These are phyloP conservation scores for Vaccinium vitisidaea DNA, from an alignment of 148 eudicot species.

Conservation along the genomic window DNA sequence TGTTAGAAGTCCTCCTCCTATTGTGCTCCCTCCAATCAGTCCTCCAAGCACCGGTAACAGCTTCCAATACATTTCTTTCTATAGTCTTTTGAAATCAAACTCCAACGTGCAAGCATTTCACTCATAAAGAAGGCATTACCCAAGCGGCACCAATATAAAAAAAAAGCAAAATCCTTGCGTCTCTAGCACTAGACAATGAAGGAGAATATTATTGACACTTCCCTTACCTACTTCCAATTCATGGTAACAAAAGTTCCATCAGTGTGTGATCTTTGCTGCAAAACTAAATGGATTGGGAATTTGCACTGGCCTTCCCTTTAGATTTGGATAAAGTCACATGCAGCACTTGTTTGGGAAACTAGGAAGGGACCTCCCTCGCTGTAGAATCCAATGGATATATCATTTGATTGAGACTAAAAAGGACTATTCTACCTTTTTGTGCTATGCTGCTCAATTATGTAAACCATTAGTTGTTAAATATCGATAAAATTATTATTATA, in stretches of 20 bases:
- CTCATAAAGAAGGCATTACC: background rate
- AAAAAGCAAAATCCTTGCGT: background rate
- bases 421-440: background rate
- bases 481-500: background rate
- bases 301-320: background rate
- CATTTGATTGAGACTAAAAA: background rate
- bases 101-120: background rate
- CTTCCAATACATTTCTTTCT: background rate
- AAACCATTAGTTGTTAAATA: background rate
- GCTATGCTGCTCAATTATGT: background rate
- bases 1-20: background rate
- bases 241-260: background rate
- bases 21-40: background rate
- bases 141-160: background rate
- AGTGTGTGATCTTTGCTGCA: background rate
- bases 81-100: background rate
- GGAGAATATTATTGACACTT: background rate
- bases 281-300: background rate
- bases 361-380: background rate
- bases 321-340: background rate
- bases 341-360: background rate
- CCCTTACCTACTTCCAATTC: background rate
- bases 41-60: background rate
- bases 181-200: background rate
- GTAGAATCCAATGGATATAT: background rate